These are phyloP conservation scores for Rhodotorula sp. DNA, from an alignment of 1,284 basidiomycete species.

Conservation along the genomic window DNA sequence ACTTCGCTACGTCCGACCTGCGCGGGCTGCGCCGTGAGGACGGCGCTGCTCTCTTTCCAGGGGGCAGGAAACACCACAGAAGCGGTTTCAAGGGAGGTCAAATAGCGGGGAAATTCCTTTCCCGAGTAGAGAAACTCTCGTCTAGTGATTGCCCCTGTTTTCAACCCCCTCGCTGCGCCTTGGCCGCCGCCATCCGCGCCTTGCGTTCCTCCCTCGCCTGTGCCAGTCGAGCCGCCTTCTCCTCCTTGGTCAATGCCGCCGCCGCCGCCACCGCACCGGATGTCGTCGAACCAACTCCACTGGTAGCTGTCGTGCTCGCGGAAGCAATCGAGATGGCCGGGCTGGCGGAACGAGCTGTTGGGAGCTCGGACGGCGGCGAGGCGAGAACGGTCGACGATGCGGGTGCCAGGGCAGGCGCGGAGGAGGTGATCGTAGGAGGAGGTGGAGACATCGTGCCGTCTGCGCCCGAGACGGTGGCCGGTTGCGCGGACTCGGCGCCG, in stretches of 20 bases:
- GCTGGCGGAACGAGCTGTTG: neutral
- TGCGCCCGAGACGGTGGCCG: neutral
- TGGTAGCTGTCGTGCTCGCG: neutral
- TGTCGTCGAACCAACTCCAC: too few species aligned
- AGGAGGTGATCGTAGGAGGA: neutral
- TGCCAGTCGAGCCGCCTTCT: constrained; percentile 35
- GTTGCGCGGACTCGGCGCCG: neutral
- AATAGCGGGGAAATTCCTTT: too few species aligned
- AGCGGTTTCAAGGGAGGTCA: too few species aligned
- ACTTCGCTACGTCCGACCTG: too few species aligned
- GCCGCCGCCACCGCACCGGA: neutral
- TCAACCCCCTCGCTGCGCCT: constrained; percentile 16
- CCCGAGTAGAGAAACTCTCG: too few species aligned
- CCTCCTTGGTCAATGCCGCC: constrained; percentile 29
- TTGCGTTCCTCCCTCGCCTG: constrained; percentile 34
- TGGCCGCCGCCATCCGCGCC: constrained; percentile 34
- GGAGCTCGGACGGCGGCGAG: neutral
- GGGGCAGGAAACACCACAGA: too few species aligned
- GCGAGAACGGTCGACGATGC: neutral
- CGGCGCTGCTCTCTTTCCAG: too few species aligned
- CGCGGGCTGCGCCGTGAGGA: too few species aligned
- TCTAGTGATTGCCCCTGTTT: too few species aligned
- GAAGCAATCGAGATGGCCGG: neutral
- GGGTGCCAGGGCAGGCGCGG: neutral
- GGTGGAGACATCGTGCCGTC: neutral